phyloP scores from a whole-genome alignment of 305 asterid genomes.

The Striga hermonthica region DNA sequence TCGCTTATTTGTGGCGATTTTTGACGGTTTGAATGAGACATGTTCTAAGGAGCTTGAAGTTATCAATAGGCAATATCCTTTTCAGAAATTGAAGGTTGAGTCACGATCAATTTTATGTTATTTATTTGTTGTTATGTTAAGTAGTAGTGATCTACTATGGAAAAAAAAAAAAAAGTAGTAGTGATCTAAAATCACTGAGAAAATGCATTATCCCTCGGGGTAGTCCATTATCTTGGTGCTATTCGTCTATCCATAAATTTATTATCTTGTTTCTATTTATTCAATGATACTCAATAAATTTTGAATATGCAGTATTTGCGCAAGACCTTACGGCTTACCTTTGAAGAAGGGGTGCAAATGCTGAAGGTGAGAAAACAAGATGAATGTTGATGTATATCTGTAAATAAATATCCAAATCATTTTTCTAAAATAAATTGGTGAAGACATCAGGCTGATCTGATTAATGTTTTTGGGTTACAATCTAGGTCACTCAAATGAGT shows the following conservation, averaged over 20 bases:
- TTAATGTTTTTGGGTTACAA: not conserved
- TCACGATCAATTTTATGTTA: not conserved
- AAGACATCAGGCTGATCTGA: not conserved
- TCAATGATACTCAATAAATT: slow-evolving; percentile 18
- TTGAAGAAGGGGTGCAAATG: slow-evolving; percentile 88
- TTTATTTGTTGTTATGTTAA: not conserved
- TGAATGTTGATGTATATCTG: not conserved
- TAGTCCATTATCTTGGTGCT: not conserved
- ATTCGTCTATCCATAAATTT: not conserved
- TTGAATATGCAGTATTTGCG: slow-evolving; percentile 63
- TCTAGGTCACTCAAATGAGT: not conserved
- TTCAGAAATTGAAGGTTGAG: slow-evolving; percentile 70
- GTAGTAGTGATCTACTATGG: no score
- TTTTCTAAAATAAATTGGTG: slow-evolving; percentile 3
- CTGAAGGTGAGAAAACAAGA: slow-evolving; percentile 54
- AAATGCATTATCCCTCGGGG: not conserved
- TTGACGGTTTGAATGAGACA: slow-evolving; percentile 58
- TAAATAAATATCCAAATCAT: not conserved
- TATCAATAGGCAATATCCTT: slow-evolving; percentile 73
- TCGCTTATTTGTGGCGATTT: slow-evolving; percentile 63
- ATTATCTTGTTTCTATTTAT: not conserved
- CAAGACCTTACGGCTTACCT: slow-evolving; percentile 72
- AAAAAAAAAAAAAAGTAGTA: no score
- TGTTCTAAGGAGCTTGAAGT: slow-evolving; percentile 74
- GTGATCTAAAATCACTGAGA: slow-evolving; percentile 23